A percentile compares a stretch with the other conserved stretches of the same genome.
Conservation (phyloP, 192 early-diverging fungal species). For the Haplosporangium gracile region DNA sequence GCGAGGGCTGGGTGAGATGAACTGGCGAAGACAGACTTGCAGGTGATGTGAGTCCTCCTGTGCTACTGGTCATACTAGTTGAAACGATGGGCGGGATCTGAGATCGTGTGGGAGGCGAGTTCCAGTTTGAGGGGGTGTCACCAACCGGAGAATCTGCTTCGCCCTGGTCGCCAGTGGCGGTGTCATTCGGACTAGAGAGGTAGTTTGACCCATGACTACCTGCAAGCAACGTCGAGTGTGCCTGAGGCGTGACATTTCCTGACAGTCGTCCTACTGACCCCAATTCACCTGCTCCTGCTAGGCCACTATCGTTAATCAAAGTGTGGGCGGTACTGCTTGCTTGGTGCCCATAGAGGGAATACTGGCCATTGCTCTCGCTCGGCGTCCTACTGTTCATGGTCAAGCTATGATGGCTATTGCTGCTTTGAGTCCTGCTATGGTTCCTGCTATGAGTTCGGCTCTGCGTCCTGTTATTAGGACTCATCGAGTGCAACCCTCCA, state of each 20-base stretch:
- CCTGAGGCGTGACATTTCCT: background rate
- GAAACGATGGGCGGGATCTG: slow-evolving; percentile 25
- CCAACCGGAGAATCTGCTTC: slow-evolving; percentile 22
- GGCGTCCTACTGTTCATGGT: slow-evolving; percentile 27
- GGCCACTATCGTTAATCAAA: background rate
- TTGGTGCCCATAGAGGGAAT: background rate
- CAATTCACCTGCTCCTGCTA: background rate
- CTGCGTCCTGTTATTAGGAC: slow-evolving; percentile 3
- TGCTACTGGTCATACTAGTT: slow-evolving; percentile 36
- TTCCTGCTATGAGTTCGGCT: slow-evolving; percentile 12
- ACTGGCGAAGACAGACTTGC: slow-evolving; percentile 38
- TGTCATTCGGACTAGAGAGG: slow-evolving; percentile 36
- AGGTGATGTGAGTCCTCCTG: slow-evolving; percentile 28
- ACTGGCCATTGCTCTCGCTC: slow-evolving; percentile 31
- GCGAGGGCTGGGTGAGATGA: slow-evolving; percentile 25
- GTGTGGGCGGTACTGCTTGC: background rate
- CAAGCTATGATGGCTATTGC: slow-evolving; percentile 33
- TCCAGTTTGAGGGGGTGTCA: slow-evolving; percentile 25
- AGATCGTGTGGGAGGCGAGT: slow-evolving; percentile 29
- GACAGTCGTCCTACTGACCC: background rate
- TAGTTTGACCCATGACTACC: slow-evolving; percentile 42
- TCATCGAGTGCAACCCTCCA: background rate
- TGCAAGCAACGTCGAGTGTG: background rate
- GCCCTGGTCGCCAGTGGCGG: background rate
- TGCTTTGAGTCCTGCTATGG: slow-evolving; percentile 30